phyloP scores from a whole-genome alignment of 202 grass and related monocot genomes.

The Setaria italica region DNA sequence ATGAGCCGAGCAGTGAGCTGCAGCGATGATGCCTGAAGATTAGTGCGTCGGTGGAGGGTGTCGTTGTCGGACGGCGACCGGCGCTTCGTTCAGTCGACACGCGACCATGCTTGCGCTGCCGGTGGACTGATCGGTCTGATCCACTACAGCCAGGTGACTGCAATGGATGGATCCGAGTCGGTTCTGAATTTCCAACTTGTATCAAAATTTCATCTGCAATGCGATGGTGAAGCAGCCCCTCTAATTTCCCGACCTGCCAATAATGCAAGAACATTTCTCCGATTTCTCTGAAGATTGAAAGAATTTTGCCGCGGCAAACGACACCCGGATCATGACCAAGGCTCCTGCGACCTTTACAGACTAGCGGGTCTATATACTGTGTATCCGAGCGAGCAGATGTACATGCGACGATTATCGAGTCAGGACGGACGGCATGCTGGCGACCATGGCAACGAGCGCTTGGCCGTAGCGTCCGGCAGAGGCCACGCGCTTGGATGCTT shows the following conservation, averaged over 20 bases:
- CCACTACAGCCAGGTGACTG: neutral
- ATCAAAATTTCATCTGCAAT: neutral
- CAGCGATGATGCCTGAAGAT: neutral
- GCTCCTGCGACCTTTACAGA: neutral
- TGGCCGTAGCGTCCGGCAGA: slow-evolving; percentile 3
- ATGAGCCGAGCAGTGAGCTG: neutral
- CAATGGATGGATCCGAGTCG: neutral
- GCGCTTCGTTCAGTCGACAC: neutral
- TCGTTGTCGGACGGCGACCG: slow-evolving; percentile 34
- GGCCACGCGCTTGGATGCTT: neutral
- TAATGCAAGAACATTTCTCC: neutral
- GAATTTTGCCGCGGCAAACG: neutral
- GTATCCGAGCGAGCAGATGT: neutral
- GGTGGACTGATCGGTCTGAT: neutral
- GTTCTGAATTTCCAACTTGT: no score
- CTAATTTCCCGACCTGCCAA: neutral
- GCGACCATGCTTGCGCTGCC: slow-evolving; percentile 29
- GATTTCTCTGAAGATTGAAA: no score
- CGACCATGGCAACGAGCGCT: neutral
- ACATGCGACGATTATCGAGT: neutral
- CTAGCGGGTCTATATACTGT: neutral
- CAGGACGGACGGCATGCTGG: no score
- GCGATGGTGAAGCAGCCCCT: neutral
- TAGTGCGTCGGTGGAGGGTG: slow-evolving; percentile 10
- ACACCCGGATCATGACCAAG: neutral